Evolutionary conservation across 805 yeast genomes (phyloP).

Genomic region (Ogataea philodendri): DNA sequence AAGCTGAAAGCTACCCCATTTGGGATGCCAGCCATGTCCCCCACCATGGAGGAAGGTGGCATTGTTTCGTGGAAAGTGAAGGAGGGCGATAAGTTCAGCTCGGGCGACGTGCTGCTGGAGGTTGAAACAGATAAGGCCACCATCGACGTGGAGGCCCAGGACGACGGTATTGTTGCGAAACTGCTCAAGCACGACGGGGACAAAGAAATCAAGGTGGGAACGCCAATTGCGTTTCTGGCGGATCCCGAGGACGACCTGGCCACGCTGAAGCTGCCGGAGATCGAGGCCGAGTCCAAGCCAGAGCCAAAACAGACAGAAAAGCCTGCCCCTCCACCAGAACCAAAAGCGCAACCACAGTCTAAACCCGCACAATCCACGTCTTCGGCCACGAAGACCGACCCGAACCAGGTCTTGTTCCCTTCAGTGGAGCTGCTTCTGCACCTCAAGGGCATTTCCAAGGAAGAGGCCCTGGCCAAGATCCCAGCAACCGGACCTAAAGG

Average conservation of each 20-base stretch:
- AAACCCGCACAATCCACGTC: conserved; percentile 9
- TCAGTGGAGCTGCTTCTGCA: conserved; percentile 70
- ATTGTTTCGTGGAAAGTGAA: conserved; percentile 86
- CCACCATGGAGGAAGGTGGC: conserved; percentile 97
- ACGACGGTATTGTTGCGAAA: conserved; percentile 87
- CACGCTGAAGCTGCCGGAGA: conserved; percentile 56
- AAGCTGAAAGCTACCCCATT: conserved; percentile 47
- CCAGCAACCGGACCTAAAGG: conserved; percentile 89
- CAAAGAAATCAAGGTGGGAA: conserved; percentile 79
- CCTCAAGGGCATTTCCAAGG: conserved; percentile 58
- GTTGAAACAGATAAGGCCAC: conserved; percentile 87
- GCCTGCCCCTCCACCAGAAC: conserved; percentile 19
- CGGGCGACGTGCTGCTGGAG: conserved; percentile 82
- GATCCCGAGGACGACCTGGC: conserved; percentile 83
- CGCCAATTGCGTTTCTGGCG: conserved; percentile 83
- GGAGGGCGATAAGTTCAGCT: conserved; percentile 65
- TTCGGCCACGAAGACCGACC: conserved; percentile 49
- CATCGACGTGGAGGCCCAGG: conserved; percentile 84
- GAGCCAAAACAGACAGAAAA: conserved; percentile 22
- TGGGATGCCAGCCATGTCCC: conserved; percentile 98
- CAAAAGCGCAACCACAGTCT: conserved; percentile 22
- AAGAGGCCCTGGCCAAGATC: conserved; percentile 70
- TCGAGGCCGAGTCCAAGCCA: conserved; percentile 31
- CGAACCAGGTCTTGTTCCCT: conserved; percentile 68
- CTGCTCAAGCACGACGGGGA: conserved; percentile 71